phyloP scores from a whole-genome alignment of 345 rosid species.

The Alliaria petiolata region DNA sequence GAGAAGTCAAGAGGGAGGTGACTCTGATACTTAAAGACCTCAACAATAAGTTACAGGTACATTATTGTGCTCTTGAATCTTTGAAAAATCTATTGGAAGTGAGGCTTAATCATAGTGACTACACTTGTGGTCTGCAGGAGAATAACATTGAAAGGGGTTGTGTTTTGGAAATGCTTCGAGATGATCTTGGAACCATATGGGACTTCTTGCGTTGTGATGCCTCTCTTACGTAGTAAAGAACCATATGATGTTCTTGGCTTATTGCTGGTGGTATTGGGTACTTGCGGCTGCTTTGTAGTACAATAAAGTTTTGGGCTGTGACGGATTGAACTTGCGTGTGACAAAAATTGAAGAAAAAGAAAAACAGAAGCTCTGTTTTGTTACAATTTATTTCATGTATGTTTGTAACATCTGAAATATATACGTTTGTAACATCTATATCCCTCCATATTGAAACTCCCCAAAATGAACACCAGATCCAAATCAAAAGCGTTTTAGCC shows the following conservation, averaged over 20 bases:
- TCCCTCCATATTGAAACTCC: too few species aligned
- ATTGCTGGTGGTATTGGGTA: not conserved
- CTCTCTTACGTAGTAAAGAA: not conserved
- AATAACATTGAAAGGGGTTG: not conserved
- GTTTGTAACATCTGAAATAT: too few species aligned
- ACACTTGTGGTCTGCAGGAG: slow-evolving; percentile 17
- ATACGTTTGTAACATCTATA: too few species aligned
- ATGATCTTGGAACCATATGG: slow-evolving; percentile 17
- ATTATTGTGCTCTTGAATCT: not conserved
- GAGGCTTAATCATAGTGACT: not conserved
- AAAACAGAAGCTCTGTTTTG: too few species aligned
- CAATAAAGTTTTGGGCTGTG: too few species aligned
- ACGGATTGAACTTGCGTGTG: too few species aligned
- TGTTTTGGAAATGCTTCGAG: slow-evolving; percentile 18
- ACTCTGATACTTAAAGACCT: slow-evolving; percentile 47
- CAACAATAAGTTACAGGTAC: slow-evolving; percentile 35
- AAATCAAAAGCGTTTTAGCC: too few species aligned
- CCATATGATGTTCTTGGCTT: not conserved
- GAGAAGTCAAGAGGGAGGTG: slow-evolving; percentile 40
- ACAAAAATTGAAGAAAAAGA: too few species aligned
- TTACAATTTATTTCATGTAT: too few species aligned
- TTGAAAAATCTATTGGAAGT: not conserved
- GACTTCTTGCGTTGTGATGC: slow-evolving; percentile 21
- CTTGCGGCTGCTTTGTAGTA: too few species aligned
- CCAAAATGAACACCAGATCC: too few species aligned